Percentiles rank a stretch among this genome's conserved stretches.
Evolutionary conservation across 2,329 filamentous ascomycete genomes (phyloP).

Genomic region (Orbilia blumenaviensis): DNA sequence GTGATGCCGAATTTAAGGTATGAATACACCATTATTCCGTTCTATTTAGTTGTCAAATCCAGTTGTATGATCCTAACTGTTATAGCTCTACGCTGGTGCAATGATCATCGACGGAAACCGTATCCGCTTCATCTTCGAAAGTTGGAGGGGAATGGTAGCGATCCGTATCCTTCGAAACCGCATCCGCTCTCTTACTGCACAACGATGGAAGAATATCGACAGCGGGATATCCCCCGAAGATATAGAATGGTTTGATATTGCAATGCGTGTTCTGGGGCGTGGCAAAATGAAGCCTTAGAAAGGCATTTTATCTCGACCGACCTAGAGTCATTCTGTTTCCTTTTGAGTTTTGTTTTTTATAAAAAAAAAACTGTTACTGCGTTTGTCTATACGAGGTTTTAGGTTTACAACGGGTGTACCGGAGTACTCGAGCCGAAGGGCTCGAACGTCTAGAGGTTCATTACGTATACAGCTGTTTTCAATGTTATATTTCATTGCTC

Average conservation of each 20-base stretch:
- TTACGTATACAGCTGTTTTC: no score
- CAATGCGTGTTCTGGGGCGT: constrained; percentile 31
- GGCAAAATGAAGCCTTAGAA: constrained; percentile 20
- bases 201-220: constrained; percentile 38
- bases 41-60: neutral
- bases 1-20: constrained; percentile 86
- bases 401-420: no score
- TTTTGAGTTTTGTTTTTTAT: neutral
- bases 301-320: neutral
- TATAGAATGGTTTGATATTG: constrained; percentile 44
- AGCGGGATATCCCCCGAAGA: constrained; percentile 23
- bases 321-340: neutral
- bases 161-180: constrained; percentile 78
- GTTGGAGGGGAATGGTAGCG: constrained; percentile 92
- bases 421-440: no score
- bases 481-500: no score
- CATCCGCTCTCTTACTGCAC: constrained; percentile 33
- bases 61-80: neutral
- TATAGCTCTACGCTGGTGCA: constrained; percentile 78
- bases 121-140: constrained; percentile 79
- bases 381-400: no score
- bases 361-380: no score
- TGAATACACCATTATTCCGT: no score
- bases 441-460: no score
- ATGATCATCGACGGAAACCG: constrained; percentile 87